phyloP scores from a whole-genome alignment of 768 basidiomycete genomes.

The Chiua virens region DNA sequence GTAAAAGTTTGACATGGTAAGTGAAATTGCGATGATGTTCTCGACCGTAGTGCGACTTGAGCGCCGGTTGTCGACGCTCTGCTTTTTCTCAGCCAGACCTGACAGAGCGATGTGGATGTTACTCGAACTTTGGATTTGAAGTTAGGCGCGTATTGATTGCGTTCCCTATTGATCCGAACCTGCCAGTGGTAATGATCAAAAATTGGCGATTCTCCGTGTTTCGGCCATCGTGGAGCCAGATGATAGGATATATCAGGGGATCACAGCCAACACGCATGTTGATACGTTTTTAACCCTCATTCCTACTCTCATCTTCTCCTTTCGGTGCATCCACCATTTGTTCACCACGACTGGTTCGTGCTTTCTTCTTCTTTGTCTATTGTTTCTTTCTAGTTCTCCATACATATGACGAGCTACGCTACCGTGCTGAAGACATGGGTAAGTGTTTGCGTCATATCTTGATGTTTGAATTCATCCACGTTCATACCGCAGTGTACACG shows the following conservation, averaged over 20 bases:
- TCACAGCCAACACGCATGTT: not conserved
- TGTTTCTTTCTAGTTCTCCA: not conserved
- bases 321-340: not conserved
- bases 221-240: not conserved
- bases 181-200: too few relatives aligned
- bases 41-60: too few relatives aligned
- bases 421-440: slow-evolving; percentile 12
- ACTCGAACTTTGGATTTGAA: too few relatives aligned
- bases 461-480: not conserved
- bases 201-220: not conserved
- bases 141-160: too few relatives aligned
- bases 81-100: too few relatives aligned
- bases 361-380: not conserved
- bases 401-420: not conserved
- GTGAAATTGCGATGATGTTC: too few relatives aligned
- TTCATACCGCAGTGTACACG: slow-evolving; percentile 40
- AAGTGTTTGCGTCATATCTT: not conserved
- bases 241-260: not conserved
- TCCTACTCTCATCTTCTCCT: not conserved
- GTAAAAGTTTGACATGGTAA: too few relatives aligned
- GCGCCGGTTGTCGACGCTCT: too few relatives aligned
- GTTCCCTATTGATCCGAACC: too few relatives aligned
- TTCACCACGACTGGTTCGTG: slow-evolving; percentile 16
- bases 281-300: not conserved
- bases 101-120: too few relatives aligned